phyloP scores from a whole-genome alignment of 2,329 filamentous ascomycete species.

The Calonectria naviculata region DNA sequence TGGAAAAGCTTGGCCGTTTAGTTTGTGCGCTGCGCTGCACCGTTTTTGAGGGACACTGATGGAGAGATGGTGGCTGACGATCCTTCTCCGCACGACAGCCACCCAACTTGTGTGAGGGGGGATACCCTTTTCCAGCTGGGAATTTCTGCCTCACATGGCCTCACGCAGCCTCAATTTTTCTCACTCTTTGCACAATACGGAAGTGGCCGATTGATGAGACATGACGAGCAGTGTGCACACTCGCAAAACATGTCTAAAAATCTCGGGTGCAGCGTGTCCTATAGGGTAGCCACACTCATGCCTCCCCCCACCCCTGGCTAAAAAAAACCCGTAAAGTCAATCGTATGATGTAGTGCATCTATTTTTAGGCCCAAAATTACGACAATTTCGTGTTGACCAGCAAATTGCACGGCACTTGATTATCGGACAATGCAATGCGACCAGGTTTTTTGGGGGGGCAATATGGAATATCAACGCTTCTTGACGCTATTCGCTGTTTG shows the following conservation, averaged over 20 bases:
- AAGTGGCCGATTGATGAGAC: background rate
- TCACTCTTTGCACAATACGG: background rate
- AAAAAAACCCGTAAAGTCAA: background rate
- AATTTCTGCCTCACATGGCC: background rate
- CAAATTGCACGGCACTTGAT: background rate
- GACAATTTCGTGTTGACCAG: background rate
- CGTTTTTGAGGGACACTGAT: background rate
- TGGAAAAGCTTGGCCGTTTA: background rate
- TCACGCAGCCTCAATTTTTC: background rate
- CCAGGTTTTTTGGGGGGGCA: background rate
- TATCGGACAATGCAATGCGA: background rate
- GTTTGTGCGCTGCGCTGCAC: background rate
- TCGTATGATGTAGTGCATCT: background rate
- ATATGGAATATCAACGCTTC: constrained; percentile 10
- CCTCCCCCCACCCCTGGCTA: background rate
- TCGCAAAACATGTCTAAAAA: background rate
- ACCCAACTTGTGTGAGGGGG: background rate
- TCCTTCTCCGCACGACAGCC: background rate
- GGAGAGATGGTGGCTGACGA: background rate
- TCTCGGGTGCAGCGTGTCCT: background rate
- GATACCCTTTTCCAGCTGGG: background rate
- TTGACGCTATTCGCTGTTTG: constrained; percentile 5
- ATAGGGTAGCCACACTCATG: background rate
- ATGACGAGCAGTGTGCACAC: background rate
- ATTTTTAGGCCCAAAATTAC: background rate